Evolutionary conservation across 2,329 filamentous ascomycete genomes (phyloP).

Genomic region (Phaeosphaeria sp.): DNA sequence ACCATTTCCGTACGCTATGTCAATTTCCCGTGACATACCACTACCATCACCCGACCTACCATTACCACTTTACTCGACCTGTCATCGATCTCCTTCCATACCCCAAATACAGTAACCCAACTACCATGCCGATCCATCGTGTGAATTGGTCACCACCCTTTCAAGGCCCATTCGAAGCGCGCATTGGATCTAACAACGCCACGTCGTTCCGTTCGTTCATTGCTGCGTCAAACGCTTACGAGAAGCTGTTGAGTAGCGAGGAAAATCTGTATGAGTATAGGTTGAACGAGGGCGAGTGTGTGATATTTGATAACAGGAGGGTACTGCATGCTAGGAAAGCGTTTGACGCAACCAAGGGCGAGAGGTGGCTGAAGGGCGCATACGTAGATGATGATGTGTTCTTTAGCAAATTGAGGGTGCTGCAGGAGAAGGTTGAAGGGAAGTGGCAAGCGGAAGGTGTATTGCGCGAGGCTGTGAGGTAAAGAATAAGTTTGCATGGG

Average conservation of each 20-base stretch:
- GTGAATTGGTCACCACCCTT: slow-evolving; percentile 83
- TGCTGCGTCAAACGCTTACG: slow-evolving; percentile 62
- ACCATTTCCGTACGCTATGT: slow-evolving; percentile 52
- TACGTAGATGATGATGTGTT: slow-evolving; percentile 77
- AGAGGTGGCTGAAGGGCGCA: slow-evolving; percentile 82
- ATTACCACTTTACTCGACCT: slow-evolving; percentile 66
- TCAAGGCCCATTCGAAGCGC: slow-evolving; percentile 63
- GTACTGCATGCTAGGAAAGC: slow-evolving; percentile 82
- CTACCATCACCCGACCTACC: slow-evolving; percentile 67
- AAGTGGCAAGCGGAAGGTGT: slow-evolving; percentile 45
- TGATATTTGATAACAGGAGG: slow-evolving; percentile 88
- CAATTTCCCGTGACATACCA: slow-evolving; percentile 64
- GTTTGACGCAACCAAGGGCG: slow-evolving; percentile 72
- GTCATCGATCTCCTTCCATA: slow-evolving; percentile 58
- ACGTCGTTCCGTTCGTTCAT: slow-evolving; percentile 38
- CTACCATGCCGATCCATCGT: slow-evolving; percentile 45
- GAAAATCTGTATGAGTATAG: slow-evolving; percentile 71
- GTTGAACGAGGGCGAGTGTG: slow-evolving; percentile 82
- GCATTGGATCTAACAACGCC: slow-evolving; percentile 38
- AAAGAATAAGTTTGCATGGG: neutral
- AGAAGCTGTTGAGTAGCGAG: slow-evolving; percentile 62
- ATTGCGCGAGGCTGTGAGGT: slow-evolving; percentile 18
- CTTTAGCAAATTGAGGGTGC: slow-evolving; percentile 53
- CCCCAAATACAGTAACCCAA: slow-evolving; percentile 33
- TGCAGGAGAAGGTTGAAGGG: slow-evolving; percentile 46